Evolutionary conservation across 192 early-diverging fungal genomes (phyloP), one percentile per base, ranked within the genome.

Genomic region (Linnemannia elongata): DNA sequence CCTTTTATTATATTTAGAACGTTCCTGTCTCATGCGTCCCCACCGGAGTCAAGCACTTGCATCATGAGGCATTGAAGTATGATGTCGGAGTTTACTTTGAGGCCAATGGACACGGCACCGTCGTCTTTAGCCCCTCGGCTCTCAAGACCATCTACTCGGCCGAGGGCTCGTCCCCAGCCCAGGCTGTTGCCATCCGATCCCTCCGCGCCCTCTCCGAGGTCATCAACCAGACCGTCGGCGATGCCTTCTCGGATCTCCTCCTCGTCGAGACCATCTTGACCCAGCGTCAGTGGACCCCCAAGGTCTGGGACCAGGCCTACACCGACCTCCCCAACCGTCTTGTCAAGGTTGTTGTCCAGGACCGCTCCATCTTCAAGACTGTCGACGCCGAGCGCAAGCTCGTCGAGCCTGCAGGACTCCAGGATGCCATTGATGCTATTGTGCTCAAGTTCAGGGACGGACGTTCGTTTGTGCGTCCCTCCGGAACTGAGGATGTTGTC

Each of bases 41-140:
- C 63, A 99, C 99, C 12, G 99, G 99, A 78, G 99, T 99, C 78
- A 99, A 99, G 94, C 95, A 99, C 90, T 91, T 99, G 82, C 99
- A 99, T 86, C 99, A 99, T 88, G 98, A 97, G 80, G 99, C 99
- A 41, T 95, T 97, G 88, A 95, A 96, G 82, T 99, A 97, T 90
- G 97, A 98, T 89, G 95, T 99, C 80, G 99, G 99, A 86, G 97
- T 99, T 54, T 99, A 99, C 93, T 99, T 99, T 95, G 99, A 99
- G 90, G 99, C 99, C 57, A 99, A 99, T 81, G 99, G 99, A 76
- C 99, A 99, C 88, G 99, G 99, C 73, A 99, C 99, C 27, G 96
- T 99, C 68, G 91, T 99, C 78, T 99, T 99, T 89, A 99, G 96
- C 88, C 82, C 93, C 57, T 86, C 83, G 6, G 96, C 96, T 24